Base-by-base conservation (phyloP, 768 basidiomycete species). In the Leucosporidium creatinivorum region DNA sequence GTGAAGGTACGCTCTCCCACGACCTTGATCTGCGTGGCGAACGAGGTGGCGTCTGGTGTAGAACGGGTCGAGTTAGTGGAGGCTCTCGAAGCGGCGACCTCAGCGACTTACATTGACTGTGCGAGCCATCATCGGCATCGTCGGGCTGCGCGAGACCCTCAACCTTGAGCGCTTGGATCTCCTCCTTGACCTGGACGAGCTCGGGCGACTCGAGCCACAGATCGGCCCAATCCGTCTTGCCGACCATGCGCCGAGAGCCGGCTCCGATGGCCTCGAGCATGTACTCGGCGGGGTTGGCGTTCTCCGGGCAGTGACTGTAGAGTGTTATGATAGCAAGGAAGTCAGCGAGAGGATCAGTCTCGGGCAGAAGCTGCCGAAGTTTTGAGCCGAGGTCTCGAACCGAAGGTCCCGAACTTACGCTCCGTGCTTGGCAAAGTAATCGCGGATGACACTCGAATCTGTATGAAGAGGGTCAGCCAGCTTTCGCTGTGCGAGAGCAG, bases 161-260 rank as follows among this genome's bases (percentile, higher is more conserved):
- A 3, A 30, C 23, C 25, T 82, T 82, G 73, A 84, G 79, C 44
- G 76, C 69, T n/a, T 76, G 73, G 61, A 85, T 82, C 67, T 84
- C 81, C 13, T 73, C 74, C 69, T 77, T 77, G 26, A 79, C 76
- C 2, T 75, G 62, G 6, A 69, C 67, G 58, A 73, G 74, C 78
- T 93, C 88, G 0, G 83, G 80, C 4, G 89, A 91, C 50, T 88
- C 85, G 23, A 83, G 77, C 91, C 91, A 93, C 61, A 89, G 80
- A 69, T 90, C 86, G 62, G 86, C 86, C 91, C 91, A 93, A 73
- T 93, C 91, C 30, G 85, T 85, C 62, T 86, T 82, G 2, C 88
- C 89, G 39, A 90, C 82, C n/a, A 76, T 73, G 58, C 85, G 82
- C 0, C 87, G 83, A 17, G 86, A 82, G 44, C 79, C 80, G 55